Evolutionary conservation across 805 yeast species (phyloP), one percentile per base, ranked within the genome.

Genomic region (Maudiozyma turicensis): DNA sequence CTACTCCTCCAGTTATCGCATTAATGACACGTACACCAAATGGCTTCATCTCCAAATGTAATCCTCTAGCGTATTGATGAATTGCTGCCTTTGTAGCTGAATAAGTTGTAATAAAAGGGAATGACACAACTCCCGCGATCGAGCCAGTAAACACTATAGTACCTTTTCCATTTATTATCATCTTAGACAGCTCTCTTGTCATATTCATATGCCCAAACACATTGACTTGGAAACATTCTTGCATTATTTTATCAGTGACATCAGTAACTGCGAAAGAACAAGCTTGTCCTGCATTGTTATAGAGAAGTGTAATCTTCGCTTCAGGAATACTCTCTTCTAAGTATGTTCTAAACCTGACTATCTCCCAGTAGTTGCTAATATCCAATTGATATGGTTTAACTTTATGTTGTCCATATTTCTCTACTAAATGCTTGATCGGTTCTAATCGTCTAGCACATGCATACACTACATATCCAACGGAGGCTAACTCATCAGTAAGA

Each of bases 271-370:
- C 85, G 45, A 78, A 70, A 0, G 84, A 76, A 57, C 89, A 84
- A 9, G 86, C 73, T 55, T 76, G 81, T n/a, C 89, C 89, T 0
- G 93, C 93, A 60, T 85, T 85, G 64, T 85, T 85, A 67, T 72
- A 83, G 45, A 85, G 63, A 11, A 81, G 54, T 55, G 84, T 86
- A 48, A 84, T 60, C 45, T 72, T 70, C 1, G 75, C 76, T 72
- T 77, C 9, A 73, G 70, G 29, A 66, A 49, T 42, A 73, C 71
- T 1, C 56, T 54, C 0, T 54, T 20, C 50, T 13, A 82, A 68
- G 29, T 67, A 64, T 13, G 70, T 57, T 49, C 72, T 74, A 29
- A 79, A 71, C 10, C 66, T 52, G 8, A 56, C 33, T 37, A 82
- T 77, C 32, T 79, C 75, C 32, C 73, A 75, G 1, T 60, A 44